Evolutionary conservation across 2,329 filamentous ascomycete genomes (phyloP).

Genomic region (Helicocarpus griseus): DNA sequence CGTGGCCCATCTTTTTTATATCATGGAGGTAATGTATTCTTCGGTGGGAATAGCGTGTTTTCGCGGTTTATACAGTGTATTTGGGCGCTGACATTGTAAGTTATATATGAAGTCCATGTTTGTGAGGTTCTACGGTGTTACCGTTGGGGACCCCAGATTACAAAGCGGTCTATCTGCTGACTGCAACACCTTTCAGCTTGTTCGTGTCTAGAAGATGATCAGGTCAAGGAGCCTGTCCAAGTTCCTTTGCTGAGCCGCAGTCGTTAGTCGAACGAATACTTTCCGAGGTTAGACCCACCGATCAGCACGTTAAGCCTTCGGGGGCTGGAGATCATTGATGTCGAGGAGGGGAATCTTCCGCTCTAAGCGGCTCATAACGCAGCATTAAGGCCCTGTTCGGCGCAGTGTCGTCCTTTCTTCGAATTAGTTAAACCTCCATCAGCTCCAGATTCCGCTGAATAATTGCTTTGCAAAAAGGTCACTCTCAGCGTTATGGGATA

Average conservation of each 20-base stretch:
- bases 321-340: not conserved
- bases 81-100: not conserved
- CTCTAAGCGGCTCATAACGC: too few species aligned
- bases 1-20: not conserved
- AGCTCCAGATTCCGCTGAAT: too few species aligned
- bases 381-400: too few species aligned
- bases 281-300: not conserved
- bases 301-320: too few species aligned
- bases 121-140: not conserved
- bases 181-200: not conserved
- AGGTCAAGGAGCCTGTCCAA: not conserved
- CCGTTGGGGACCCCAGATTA: conserved; percentile 3
- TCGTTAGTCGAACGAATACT: not conserved
- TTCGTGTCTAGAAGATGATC: not conserved
- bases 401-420: too few species aligned
- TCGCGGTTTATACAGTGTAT: not conserved
- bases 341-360: not conserved
- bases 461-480: too few species aligned
- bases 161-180: not conserved
- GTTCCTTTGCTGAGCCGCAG: not conserved
- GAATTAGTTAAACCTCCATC: too few species aligned
- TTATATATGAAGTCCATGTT: not conserved
- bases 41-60: not conserved
- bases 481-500: too few species aligned
- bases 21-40: not conserved